Base-by-base conservation (phyloP, 257 asterid genomes). In the Solanum chmielewskii region DNA sequence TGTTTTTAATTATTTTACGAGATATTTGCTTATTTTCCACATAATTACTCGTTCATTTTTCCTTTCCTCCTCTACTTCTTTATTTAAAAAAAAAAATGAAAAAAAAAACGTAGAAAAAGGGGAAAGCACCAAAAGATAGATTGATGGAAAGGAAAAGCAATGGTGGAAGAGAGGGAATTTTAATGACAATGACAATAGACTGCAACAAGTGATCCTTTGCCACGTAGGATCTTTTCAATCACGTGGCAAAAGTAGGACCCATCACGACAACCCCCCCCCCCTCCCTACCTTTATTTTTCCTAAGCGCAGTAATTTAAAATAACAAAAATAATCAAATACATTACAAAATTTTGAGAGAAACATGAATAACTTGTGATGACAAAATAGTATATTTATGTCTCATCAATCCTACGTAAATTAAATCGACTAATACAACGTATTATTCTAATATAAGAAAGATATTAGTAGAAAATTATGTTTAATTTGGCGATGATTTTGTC, bases 41-140 rank as follows among this genome's bases (percentile, higher is more conserved):
- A 8, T 59, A 8, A 59, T 59, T 20, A 20, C 66, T 59, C 13
- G 13, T 21, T 0, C 13, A 3, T 59, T 59, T 59, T 59, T 0
- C 6, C 27, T 9, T 59, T 31, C 33, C 33, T 33, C 2, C 27
- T 20, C 6, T 3, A 59, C 12, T 56, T 18, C 1, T 7, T 20
- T 56, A 25, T 56, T 56, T 6, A 0, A 0, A 49, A 52, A 56
- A 56, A 20, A 59, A 59, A 59, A 37, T 37, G 39, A 21, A 8
- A 59, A 59, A 14, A 35, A n/a, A 9, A 90, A 91, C 88, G 90
- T 93, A 85, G 47, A 12, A 87, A 93, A 90, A 92, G 93, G 90
- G 85, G 90, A 89, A 94, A 93, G 95, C 93, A 94, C 95, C 88
- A 90, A 94, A 93, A 91, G 95, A 93, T 92, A 87, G 94, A 93